Evolutionary conservation across 106 monocot species (phyloP).

Genomic region (Cymbidium sinense): DNA sequence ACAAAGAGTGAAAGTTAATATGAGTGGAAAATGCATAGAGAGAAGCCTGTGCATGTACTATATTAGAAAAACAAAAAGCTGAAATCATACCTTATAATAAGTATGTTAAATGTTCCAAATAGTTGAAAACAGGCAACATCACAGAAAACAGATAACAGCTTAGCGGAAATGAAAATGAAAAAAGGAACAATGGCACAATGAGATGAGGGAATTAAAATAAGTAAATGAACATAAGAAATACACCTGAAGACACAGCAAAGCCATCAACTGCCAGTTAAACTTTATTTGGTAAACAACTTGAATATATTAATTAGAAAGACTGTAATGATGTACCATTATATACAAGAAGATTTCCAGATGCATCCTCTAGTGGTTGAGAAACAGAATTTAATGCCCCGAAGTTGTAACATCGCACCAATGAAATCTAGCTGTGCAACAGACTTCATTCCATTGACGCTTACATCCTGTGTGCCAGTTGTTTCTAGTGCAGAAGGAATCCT

Average conservation of each 20-base stretch:
- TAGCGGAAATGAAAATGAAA: not conserved
- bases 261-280: not conserved
- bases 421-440: slow-evolving; percentile 39
- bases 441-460: not conserved
- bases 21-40: not conserved
- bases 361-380: slow-evolving; percentile 58
- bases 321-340: slow-evolving; percentile 58
- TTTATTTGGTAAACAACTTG: not conserved
- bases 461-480: not conserved
- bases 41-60: not conserved
- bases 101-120: too few species aligned
- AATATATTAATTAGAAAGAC: not conserved
- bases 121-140: too few species aligned
- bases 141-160: not conserved
- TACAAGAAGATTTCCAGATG: slow-evolving; percentile 67
- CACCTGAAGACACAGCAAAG: not conserved
- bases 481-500: slow-evolving; percentile 7
- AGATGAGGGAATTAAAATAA: not conserved
- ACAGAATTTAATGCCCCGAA: slow-evolving; percentile 54
- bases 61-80: too few species aligned
- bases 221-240: not conserved
- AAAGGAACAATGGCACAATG: not conserved
- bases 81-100: too few species aligned
- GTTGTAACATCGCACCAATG: slow-evolving; percentile 82
- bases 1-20: not conserved